Conservation (phyloP, 1,284 basidiomycete genomes). For the Peniophora sp. region DNA sequence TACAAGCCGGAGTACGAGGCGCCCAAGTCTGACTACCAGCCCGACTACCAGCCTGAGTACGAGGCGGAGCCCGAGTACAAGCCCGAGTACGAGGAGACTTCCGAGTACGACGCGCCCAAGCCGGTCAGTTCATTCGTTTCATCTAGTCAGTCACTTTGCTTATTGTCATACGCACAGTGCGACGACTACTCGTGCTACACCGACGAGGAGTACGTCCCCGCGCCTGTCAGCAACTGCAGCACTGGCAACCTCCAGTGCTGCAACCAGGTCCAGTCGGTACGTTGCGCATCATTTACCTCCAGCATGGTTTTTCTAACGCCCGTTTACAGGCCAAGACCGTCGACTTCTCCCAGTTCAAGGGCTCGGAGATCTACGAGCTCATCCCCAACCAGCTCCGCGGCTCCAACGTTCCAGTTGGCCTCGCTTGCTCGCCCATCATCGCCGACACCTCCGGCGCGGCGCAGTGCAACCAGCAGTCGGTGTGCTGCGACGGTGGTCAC, state of each 20-base stretch:
- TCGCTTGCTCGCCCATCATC: background rate
- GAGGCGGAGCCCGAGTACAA: no score
- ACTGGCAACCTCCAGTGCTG: background rate
- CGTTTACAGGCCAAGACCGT: background rate
- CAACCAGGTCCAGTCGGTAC: background rate
- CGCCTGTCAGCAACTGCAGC: background rate
- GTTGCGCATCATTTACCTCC: background rate
- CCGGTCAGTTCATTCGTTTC: no score
- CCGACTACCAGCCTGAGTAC: no score
- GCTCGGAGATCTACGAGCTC: background rate
- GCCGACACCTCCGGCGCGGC: background rate
- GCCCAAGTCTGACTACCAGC: no score
- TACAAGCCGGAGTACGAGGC: no score
- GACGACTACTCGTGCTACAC: no score
- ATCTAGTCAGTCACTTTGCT: no score
- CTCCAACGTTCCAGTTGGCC: background rate
- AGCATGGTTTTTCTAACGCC: background rate
- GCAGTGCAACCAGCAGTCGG: background rate
- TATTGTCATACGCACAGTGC: no score
- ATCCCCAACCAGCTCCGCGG: background rate
- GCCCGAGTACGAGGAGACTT: no score
- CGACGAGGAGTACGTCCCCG: no score
- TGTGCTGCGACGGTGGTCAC: background rate
- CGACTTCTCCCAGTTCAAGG: background rate
- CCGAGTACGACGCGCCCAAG: no score